Evolutionary conservation across 2,329 filamentous ascomycete genomes (phyloP), one percentile per base, ranked within the genome.

Genomic region (Pleoardoris graminearum): DNA sequence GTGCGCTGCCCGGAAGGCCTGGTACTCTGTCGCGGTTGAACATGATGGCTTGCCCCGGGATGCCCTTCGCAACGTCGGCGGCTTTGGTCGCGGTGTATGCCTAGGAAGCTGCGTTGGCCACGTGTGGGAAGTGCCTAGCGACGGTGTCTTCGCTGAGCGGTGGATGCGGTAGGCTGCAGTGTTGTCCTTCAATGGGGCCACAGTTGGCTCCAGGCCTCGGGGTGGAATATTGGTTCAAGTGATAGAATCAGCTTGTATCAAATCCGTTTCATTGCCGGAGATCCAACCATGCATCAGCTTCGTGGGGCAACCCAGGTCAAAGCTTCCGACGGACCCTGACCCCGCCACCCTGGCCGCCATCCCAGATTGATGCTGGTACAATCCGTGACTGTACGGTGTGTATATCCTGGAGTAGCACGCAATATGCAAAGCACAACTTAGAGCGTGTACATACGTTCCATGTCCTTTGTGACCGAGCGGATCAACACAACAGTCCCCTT

Each of bases 11-110:
- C 52, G 75, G 63, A 77, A 82, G 25, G 7, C 76, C 75, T 35
- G 75, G 74, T n/a, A 79, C 67, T 53, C 80, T 79, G 65, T 79
- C 78, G 57, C 82, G 79, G 67, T 82, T 84, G 67, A 84, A 85
- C 82, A 85, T 85, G 45, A 11, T 50, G 53, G 35, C 12, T 27
- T 5, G 10, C 5, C 25, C 25, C 6, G 25, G 35, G 12, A 39
- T 11, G 37, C 5, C 6, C 12, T 32, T 44, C 32, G 16, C 16
- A 32, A n/a, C 19, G 29, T 21, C 14, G 21, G 23, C 22, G 8
- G 4, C 23, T 7, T 33, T 29, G 17, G 16, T n/a, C 11, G 10
- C 38, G 22, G 8, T 25, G n/a, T 48, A 43, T 48, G 25, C n/a
- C n/a, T n/a, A 12, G n/a, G 16, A 21, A 21, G 23, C 21, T 37